phyloP scores from a whole-genome alignment of 2,329 filamentous ascomycete genomes.

The Leptodontidium sp. region DNA sequence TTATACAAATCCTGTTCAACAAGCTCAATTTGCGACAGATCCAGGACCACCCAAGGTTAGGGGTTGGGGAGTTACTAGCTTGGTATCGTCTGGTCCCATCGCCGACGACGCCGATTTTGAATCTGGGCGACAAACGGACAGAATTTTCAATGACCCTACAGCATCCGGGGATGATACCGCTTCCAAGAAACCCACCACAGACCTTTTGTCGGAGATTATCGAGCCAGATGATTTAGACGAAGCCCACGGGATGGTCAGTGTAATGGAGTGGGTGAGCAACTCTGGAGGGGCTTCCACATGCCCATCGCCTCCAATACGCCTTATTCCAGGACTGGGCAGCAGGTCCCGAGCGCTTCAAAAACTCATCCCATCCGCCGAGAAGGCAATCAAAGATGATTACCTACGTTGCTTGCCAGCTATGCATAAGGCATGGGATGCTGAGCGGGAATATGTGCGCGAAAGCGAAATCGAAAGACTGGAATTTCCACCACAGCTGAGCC shows the following conservation, averaged over 20 bases:
- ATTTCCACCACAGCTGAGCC: background rate
- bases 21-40: background rate
- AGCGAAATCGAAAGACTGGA: background rate
- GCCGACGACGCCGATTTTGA: background rate
- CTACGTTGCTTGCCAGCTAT: background rate
- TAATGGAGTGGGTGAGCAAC: background rate
- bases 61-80: background rate
- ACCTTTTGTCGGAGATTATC: background rate
- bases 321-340: background rate
- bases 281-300: background rate
- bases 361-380: background rate
- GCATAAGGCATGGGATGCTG: background rate
- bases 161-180: background rate
- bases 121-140: background rate
- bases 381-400: background rate
- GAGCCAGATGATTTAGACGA: background rate
- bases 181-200: background rate
- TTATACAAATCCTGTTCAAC: background rate
- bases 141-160: background rate
- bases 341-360: background rate
- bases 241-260: background rate
- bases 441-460: background rate
- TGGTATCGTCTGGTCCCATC: background rate
- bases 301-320: background rate
- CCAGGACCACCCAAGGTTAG: background rate